These are phyloP conservation scores for Eucalyptus fibrosa DNA, from an alignment of 345 rosid genomes.

Conservation along the genomic window DNA sequence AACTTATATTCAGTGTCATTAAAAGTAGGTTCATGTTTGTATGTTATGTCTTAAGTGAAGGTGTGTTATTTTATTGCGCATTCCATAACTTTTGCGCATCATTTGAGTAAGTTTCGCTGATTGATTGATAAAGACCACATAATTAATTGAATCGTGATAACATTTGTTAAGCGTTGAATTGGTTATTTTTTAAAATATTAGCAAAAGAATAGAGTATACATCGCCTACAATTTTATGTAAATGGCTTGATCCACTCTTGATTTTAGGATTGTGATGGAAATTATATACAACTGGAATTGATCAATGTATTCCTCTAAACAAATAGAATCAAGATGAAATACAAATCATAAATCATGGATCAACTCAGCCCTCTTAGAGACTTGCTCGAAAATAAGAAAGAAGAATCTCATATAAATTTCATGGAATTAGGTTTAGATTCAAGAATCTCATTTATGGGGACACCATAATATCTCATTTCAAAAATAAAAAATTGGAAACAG, in stretches of 20 bases:
- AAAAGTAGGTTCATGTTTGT: not conserved
- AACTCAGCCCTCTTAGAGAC: not conserved
- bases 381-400: not conserved
- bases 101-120: not conserved
- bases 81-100: not conserved
- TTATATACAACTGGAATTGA: not conserved
- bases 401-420: not conserved
- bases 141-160: too few species aligned
- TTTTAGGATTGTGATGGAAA: not conserved
- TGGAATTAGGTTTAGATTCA: not conserved
- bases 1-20: not conserved
- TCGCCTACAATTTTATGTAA: not conserved
- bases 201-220: not conserved
- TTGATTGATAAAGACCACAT: not conserved
- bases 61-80: not conserved
- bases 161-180: not conserved
- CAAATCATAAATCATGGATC: not conserved
- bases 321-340: not conserved
- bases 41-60: not conserved
- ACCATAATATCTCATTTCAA: not conserved
- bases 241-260: not conserved
- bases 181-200: not conserved
- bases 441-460: not conserved
- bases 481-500: not conserved
- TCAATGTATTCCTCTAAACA: not conserved